Evolutionary conservation across 1,284 basidiomycete genomes (phyloP).

Genomic region (Apiotrichum sp.): DNA sequence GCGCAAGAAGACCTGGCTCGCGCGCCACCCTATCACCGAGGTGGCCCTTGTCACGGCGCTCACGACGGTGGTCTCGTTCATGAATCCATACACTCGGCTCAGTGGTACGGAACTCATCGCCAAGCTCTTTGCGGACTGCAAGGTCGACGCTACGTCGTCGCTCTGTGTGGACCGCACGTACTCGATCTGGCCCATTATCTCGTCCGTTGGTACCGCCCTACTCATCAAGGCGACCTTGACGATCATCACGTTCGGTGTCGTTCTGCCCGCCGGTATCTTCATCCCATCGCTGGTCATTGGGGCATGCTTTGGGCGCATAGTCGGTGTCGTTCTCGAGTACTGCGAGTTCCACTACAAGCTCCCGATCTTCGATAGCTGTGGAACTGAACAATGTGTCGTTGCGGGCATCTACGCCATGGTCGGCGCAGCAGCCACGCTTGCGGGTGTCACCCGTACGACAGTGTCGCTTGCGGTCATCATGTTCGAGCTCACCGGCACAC

Average conservation of each 20-base stretch:
- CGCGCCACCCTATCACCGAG: constrained; percentile 72
- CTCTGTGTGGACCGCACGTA: constrained; percentile 65
- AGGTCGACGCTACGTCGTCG: constrained; percentile 57
- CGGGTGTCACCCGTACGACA: constrained; percentile 65
- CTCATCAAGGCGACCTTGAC: constrained; percentile 77
- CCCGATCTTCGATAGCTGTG: constrained; percentile 61
- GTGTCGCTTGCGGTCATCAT: constrained; percentile 95
- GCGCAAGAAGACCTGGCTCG: constrained; percentile 73
- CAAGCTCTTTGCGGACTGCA: constrained; percentile 80
- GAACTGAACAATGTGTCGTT: constrained; percentile 48
- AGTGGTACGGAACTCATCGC: constrained; percentile 87
- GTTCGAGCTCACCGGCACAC: constrained; percentile 89
- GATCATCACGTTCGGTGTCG: constrained; percentile 89
- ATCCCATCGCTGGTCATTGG: constrained; percentile 96
- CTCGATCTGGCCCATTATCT: constrained; percentile 62
- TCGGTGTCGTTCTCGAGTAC: constrained; percentile 79
- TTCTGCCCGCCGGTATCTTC: constrained; percentile 91
- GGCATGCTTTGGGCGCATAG: constrained; percentile 83
- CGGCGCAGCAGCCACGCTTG: constrained; percentile 78
- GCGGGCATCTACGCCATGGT: constrained; percentile 88
- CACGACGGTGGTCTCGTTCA: constrained; percentile 71
- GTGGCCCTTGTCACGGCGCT: constrained; percentile 73
- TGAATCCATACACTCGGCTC: constrained; percentile 88
- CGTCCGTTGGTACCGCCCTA: constrained; percentile 65
- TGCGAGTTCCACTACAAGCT: constrained; percentile 59